Evolutionary conservation across 2,329 filamentous ascomycete species (phyloP), one percentile per base, ranked within the genome.

Genomic region (Trichoderma lentiforme): DNA sequence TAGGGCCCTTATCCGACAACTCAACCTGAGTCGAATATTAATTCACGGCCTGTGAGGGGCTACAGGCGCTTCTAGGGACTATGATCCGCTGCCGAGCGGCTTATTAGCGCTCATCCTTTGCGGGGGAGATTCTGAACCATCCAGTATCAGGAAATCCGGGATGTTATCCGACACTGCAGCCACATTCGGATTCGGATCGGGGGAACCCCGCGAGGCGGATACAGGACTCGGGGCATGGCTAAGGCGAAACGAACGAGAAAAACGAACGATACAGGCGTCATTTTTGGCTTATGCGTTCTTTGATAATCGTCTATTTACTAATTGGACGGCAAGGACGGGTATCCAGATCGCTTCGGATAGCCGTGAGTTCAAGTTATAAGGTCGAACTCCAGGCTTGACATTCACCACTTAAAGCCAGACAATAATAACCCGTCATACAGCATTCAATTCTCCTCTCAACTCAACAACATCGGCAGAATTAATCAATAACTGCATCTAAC

Each of bases 151-250:
- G 60, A 21, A 18, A 18, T 26, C 43, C n/a, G 39, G 66, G 67
- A 70, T 53, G 30, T 24, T 62, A 62, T 62, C 67, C 67, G 67
- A 53, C 67, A 11, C 28, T 62, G 57, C 67, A 60, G 65, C 67
- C 39, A 70, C 67, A 21, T 61, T 62, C 67, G 66, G 66, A 34
- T 70, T 62, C 66, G 67, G 67, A 36, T 70, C 39, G 14, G 30
- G 67, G 66, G 57, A 34, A 61, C 57, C 67, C 57, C 57, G 39
- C 57, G 28, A 34, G 57, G 67, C 67, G 67, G 67, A 62, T 70
- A 36, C 30, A 11, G 57, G 28, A 61, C 64, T 26, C 12, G 11
- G 51, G 51, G 64, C 51, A 43, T n/a, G 6, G 21, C 21, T 36
- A 15, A 63, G 43, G 64, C 28, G 39, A 34, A 43, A 9, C 28